Conservation (phyloP, 2,329 filamentous ascomycete genomes). For the Fusarium camptoceras region DNA sequence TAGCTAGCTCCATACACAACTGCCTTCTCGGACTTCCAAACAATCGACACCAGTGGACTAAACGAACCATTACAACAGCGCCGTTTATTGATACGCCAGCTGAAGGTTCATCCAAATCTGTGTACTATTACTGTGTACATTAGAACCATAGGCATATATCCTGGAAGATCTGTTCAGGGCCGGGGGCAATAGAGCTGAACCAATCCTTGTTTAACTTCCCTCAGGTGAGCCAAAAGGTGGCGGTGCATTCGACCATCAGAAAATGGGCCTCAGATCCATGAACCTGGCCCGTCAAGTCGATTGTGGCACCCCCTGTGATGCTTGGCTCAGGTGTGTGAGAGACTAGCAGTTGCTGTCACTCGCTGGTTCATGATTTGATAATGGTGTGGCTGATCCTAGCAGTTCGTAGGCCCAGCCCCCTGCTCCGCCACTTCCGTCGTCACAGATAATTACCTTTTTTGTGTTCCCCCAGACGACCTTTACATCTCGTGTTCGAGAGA, state of each 20-base stretch:
- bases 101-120: conserved; percentile 22
- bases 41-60: not conserved
- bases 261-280: conserved; percentile 26
- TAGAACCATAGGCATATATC: conserved; percentile 6
- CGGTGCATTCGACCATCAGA: conserved; percentile 29
- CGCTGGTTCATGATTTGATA: conserved; percentile 10
- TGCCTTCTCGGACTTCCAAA: not conserved
- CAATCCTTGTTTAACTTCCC: conserved; percentile 38
- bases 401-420: conserved; percentile 21
- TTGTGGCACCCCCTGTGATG: conserved; percentile 32
- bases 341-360: conserved; percentile 24
- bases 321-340: conserved; percentile 30
- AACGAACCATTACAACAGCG: not conserved
- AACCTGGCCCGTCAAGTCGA: conserved; percentile 11
- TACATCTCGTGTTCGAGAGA: conserved; percentile 30
- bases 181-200: conserved; percentile 28
- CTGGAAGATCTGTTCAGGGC: not conserved
- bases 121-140: not conserved
- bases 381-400: conserved; percentile 42
- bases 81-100: conserved; percentile 33
- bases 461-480: conserved; percentile 16
- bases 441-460: conserved; percentile 19
- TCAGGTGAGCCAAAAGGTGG: conserved; percentile 42
- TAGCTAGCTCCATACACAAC: not conserved
- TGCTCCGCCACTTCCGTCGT: conserved; percentile 39